phyloP scores from a whole-genome alignment of 345 rosid species.

The Lepidium aucheri region DNA sequence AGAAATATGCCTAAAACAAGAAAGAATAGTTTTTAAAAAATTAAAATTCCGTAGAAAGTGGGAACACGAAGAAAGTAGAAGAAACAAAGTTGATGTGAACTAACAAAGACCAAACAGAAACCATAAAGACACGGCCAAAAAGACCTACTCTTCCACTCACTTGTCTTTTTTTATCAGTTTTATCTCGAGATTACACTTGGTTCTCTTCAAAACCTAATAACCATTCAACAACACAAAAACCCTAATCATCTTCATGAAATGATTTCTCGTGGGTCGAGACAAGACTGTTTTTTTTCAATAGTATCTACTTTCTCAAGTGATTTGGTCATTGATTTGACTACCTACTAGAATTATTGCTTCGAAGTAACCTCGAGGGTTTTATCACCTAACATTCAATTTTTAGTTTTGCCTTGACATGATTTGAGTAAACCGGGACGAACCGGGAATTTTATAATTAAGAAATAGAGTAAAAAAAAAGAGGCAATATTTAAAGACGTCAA shows the following conservation, averaged over 20 bases:
- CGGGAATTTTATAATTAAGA: neutral
- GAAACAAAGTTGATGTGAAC: constrained; percentile 21
- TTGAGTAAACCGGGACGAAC: constrained; percentile 9
- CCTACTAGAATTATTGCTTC: constrained; percentile 16
- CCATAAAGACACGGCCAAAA: constrained; percentile 20
- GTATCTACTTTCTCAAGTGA: neutral
- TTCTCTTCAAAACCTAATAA: neutral
- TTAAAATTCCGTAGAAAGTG: constrained; percentile 13
- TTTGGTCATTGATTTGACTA: constrained; percentile 16
- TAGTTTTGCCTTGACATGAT: neutral
- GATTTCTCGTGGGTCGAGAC: neutral
- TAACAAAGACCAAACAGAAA: constrained; percentile 21
- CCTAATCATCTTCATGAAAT: neutral
- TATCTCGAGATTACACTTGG: constrained; percentile 5
- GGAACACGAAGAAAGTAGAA: constrained; percentile 25
- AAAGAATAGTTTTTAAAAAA: neutral
- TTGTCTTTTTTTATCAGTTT: constrained; percentile 15
- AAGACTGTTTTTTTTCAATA: neutral
- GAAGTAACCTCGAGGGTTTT: neutral
- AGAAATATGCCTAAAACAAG: neutral
- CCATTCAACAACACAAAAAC: constrained; percentile 5
- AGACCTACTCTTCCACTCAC: constrained; percentile 28
- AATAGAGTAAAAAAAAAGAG: neutral
- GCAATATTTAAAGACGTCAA: constrained; percentile 19
- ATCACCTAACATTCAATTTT: constrained; percentile 5